These are phyloP conservation scores for Fusarium redolens DNA, from an alignment of 2,329 filamentous ascomycete species.

Conservation along the genomic window DNA sequence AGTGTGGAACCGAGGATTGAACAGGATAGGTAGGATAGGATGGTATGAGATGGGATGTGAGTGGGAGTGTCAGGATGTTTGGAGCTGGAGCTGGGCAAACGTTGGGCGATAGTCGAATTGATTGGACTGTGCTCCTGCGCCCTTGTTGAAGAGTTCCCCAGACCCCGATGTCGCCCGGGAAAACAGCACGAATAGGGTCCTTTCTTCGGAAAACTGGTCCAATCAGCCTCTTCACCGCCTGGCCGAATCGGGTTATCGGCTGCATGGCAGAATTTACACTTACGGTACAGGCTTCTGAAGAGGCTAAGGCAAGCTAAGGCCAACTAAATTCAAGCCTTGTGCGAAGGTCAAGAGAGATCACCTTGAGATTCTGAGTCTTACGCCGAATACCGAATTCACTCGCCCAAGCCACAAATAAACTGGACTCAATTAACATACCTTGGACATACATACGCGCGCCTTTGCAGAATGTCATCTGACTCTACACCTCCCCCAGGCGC, in stretches of 20 bases:
- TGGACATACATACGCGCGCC: background rate
- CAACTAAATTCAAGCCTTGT: constrained; percentile 8
- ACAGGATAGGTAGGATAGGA: constrained; percentile 2
- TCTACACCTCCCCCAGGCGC: constrained; percentile 23
- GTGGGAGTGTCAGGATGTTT: constrained; percentile 30
- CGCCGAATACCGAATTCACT: constrained; percentile 1
- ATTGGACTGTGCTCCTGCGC: constrained; percentile 37
- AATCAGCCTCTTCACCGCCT: constrained; percentile 39
- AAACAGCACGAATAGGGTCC: constrained; percentile 21
- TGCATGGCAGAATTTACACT: constrained; percentile 26
- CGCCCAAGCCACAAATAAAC: background rate
- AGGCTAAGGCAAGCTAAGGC: background rate
- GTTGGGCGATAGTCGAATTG: constrained; percentile 30
- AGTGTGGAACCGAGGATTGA: constrained; percentile 40
- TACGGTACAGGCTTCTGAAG: background rate
- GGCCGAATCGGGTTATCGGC: background rate
- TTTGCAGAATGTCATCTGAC: constrained; percentile 37
- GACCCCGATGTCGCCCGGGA: constrained; percentile 33
- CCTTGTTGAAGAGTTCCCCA: constrained; percentile 23
- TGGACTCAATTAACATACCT: background rate
- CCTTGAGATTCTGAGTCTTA: constrained; percentile 15
- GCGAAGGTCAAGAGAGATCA: constrained; percentile 30
- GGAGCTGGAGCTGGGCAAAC: constrained; percentile 39
- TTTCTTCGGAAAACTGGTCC: constrained; percentile 4
- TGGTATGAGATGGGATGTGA: constrained; percentile 6